Evolutionary conservation across 2,329 filamentous ascomycete species (phyloP), one percentile per base, ranked within the genome.

Genomic region (Botryotinia narcissicola): DNA sequence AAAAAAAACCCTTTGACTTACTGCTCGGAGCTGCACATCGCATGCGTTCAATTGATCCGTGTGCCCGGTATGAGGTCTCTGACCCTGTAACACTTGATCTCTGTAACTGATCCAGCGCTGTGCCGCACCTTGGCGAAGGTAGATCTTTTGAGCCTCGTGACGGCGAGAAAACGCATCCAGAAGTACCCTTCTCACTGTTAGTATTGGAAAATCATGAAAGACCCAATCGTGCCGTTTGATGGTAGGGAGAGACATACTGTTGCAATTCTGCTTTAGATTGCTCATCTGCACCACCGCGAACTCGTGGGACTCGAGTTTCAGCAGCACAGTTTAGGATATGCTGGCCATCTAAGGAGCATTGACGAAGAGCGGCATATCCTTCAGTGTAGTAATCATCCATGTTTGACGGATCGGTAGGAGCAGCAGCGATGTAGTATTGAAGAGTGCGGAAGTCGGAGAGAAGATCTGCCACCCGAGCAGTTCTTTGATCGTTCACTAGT

Each of bases 71-170:
- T 82, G 83, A 64, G 88, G 86, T 77, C 84, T 83, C 54, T 84
- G 82, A 66, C 87, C 87, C 78, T 86, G 84, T 59, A 91, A 82
- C 72, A 90, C 83, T 59, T 83, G 81, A 54, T 86, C 84, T 73
- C 89, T 84, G 79, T 84, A 85, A 74, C 86, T 83, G 74, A 90
- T 80, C 89, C 89, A 91, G 77, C 85, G 82, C 80, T 89, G 87
- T 51, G 87, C 88, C 42, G 88, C 89, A 40, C 83, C 84, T 79
- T 91, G 89, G 48, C 89, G 85, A 73, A 89, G 83, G 77, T 88
- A 89, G 76, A 91, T 91, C 83, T 90, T 91, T 76, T 90, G 89
- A 42, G 83, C 88, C 78, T 90, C 87, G 80, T 91, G 89, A 70
- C 89, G 85, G 77, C 89, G 85, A 14, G 88, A 84, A 77, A 86